Conservation (phyloP, 352 stramenopile genomes). For the Pythium brassicae region DNA sequence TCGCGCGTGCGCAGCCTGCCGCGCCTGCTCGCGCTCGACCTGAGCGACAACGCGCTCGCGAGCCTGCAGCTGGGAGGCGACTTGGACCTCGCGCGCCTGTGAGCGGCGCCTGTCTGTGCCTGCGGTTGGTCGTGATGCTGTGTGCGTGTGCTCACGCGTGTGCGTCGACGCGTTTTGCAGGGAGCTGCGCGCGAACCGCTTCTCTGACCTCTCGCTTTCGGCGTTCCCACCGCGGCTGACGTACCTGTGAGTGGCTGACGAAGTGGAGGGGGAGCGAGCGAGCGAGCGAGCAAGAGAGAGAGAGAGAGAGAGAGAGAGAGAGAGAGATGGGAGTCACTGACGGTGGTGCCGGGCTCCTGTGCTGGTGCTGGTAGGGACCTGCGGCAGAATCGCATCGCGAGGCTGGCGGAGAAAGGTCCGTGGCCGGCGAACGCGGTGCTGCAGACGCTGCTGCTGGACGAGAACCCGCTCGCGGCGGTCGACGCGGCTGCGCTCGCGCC, state of each 20-base stretch:
- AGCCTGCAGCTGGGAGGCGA: no score
- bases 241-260: conserved; percentile 13
- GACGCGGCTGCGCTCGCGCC: conserved; percentile 31
- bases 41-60: background rate
- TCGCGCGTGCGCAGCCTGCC: no score
- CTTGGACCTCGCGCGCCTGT: background rate
- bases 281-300: no score
- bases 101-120: background rate
- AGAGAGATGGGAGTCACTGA: no score
- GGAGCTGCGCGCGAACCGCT: conserved; percentile 7
- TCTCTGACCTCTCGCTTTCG: conserved; percentile 6
- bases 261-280: no score
- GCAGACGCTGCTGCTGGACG: conserved; percentile 56
- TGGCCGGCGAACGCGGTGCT: conserved; percentile 43
- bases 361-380: conserved; percentile 20
- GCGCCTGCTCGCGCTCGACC: background rate
- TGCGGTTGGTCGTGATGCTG: background rate
- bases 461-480: conserved; percentile 37
- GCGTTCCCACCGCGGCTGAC: conserved; percentile 7
- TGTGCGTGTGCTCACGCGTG: background rate
- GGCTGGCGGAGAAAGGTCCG: conserved; percentile 20
- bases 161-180: background rate
- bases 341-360: no score
- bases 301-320: no score
- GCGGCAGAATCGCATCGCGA: conserved; percentile 37